Base-by-base conservation (phyloP, 2,329 filamentous ascomycete genomes). In the Lecanicillium sp. region DNA sequence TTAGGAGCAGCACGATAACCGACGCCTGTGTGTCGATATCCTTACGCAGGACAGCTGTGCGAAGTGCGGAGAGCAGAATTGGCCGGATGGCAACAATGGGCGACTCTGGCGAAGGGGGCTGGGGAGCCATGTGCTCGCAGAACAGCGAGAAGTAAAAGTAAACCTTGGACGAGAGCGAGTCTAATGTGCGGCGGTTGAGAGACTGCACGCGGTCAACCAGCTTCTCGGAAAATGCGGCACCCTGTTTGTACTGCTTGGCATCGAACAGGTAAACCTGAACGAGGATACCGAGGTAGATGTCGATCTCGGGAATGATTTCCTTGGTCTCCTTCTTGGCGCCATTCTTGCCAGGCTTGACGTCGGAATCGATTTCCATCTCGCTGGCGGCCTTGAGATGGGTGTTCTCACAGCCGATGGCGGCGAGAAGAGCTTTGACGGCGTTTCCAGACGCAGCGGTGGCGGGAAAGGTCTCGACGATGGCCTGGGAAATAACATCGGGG, bases 61-160 rank as follows among this genome's bases (percentile, higher is more conserved):
- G 83, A 51, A 98, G 82, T 15, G 90, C 91, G 46, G 87, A 83
- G 48, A 98, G 81, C 43, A 98, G 79, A 54, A 83, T 85, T 48
- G 90, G 88, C 51, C 93, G 86, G 61, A 95, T 90, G 33, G 84
- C 78, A 52, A 96, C 87, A 56, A 95, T 81, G 3, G 90, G 86
- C 6, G 90, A 95, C 60, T 88, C 84, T 48, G 89, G 86, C 44
- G 90, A 96, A 20, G 91, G 90, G 37, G 93, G 87, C 54, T 91
- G 80, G 19, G 91, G 90, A 52, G 83, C 81, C 53, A 94, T 79
- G 67, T 94, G 84, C 76, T 98, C 93, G 71, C 86, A 89, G 74
- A 97, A 97, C 59, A 97, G 77, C 20, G 89, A 89, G 71, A 89
- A 95, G 76, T 98, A 98, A 71, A 96, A 97, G 77, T 96, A 98